Evolutionary conservation across 805 yeast species (phyloP).

Genomic region (Blastobotrys terrestris): DNA sequence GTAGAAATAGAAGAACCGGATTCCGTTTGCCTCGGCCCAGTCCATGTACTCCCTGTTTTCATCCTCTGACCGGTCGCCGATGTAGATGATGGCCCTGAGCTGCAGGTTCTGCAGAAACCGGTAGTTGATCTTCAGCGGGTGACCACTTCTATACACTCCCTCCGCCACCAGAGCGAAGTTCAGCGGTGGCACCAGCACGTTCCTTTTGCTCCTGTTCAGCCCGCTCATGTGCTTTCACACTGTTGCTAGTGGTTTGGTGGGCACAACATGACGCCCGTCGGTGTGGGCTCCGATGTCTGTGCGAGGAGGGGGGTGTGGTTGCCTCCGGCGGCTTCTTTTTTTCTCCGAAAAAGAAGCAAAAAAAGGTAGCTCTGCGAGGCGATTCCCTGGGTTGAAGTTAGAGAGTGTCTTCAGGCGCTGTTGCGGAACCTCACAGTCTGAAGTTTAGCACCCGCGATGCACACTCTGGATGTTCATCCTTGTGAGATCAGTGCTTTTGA

Average conservation of each 20-base stretch:
- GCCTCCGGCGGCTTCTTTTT: background rate
- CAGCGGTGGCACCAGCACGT: constrained; percentile 68
- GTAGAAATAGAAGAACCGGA: constrained; percentile 51
- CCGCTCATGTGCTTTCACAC: too few relatives aligned
- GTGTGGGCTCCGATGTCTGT: too few relatives aligned
- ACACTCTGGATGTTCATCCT: too few relatives aligned
- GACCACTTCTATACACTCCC: constrained; percentile 84
- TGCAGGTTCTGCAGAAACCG: constrained; percentile 66
- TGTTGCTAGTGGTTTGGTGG: too few relatives aligned
- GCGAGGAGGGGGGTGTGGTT: background rate
- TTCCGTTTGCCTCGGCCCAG: constrained; percentile 55
- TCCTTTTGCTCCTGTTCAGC: background rate
- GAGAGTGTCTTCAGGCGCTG: too few relatives aligned
- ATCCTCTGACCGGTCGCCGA: constrained; percentile 48
- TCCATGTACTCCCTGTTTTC: constrained; percentile 57
- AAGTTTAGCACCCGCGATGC: too few relatives aligned
- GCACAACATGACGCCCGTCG: too few relatives aligned
- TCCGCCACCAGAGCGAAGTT: constrained; percentile 87
- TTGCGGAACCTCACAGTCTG: too few relatives aligned
- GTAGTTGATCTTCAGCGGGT: constrained; percentile 82
- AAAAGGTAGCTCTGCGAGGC: background rate
- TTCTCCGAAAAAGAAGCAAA: background rate
- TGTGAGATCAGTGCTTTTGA: too few relatives aligned
- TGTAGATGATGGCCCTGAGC: constrained; percentile 62
- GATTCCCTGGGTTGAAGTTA: too few relatives aligned